phyloP scores from a whole-genome alignment of 768 basidiomycete species.

The Amanita molliuscula region DNA sequence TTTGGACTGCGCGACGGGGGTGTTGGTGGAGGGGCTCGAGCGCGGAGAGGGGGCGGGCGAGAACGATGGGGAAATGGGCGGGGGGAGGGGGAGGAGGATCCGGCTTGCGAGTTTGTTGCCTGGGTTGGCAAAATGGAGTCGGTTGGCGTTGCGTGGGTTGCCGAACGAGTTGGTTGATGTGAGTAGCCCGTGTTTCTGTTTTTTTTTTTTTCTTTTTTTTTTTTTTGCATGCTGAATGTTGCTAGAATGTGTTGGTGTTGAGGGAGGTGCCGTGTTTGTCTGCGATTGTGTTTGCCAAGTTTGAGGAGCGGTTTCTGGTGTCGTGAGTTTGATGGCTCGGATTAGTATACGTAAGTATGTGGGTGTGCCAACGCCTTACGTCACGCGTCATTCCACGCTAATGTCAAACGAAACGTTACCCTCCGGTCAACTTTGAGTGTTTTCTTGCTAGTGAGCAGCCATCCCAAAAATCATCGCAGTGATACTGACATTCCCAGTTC shows the following conservation, averaged over 20 bases:
- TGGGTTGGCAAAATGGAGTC: slow-evolving; percentile 70
- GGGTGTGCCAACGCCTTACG: too few species aligned
- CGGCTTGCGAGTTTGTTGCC: slow-evolving; percentile 79
- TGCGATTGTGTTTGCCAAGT: too few species aligned
- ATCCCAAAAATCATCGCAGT: too few species aligned
- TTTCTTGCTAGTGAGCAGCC: too few species aligned
- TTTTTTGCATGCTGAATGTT: background rate
- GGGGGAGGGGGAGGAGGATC: slow-evolving; percentile 34
- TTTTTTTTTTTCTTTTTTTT: background rate
- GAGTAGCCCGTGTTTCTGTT: slow-evolving; percentile 21
- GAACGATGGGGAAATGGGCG: slow-evolving; percentile 2
- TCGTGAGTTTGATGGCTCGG: background rate
- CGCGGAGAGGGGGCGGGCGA: slow-evolving; percentile 28
- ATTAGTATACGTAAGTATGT: too few species aligned
- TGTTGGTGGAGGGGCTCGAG: slow-evolving; percentile 55
- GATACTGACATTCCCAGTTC: too few species aligned
- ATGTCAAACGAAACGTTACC: too few species aligned
- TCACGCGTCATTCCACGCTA: too few species aligned
- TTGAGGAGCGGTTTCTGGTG: too few species aligned
- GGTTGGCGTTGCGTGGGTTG: slow-evolving; percentile 49
- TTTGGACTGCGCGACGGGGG: slow-evolving; percentile 58
- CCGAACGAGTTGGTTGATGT: slow-evolving; percentile 84
- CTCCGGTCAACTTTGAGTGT: too few species aligned
- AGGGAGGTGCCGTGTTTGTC: slow-evolving; percentile 35
- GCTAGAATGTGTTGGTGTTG: slow-evolving; percentile 48